Evolutionary conservation across 108 stramenopile species (phyloP), one percentile per base, ranked within the genome.

Genomic region (Parietichytrium sp.): DNA sequence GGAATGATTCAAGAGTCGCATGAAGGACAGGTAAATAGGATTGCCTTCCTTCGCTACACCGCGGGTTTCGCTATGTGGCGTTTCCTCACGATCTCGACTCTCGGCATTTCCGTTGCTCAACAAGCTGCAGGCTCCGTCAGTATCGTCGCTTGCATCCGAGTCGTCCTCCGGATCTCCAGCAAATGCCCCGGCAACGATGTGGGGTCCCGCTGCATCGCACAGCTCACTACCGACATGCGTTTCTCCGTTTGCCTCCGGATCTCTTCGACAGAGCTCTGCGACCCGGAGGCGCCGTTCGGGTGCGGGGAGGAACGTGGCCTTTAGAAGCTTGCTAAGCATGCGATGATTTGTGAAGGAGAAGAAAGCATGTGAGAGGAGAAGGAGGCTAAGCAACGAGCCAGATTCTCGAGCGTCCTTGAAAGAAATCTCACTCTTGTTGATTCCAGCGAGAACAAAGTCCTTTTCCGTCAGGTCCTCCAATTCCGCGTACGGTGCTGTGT

Each of bases 261-360:
- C n/a, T n/a, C n/a, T n/a, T n/a, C n/a, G n/a, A n/a, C n/a, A n/a
- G n/a, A n/a, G n/a, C n/a, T n/a, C n/a, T n/a, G n/a, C n/a, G n/a
- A n/a, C n/a, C n/a, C n/a, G n/a, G n/a, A n/a, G n/a, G n/a, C n/a
- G n/a, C n/a, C n/a, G n/a, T n/a, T n/a, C 54, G 25, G 54, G 54
- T 54, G 42, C 61, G 15, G 61, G 61, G 6, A 72, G n/a, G 42
- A 72, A 72, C 33, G 45, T 72, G 6, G 61, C 61, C 3, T 72
- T 42, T 38, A 42, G 6, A 38, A 72, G 36, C 13, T 42, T 33
- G 25, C 38, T 72, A 42, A 72, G 38, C 61, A 72, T 72, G 10
- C 45, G 36, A 7, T 33, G 8, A 42, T 72, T 72, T 0, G 61
- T 18, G 20, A 72, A 72, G 42, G 45, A 33, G 20, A 72, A 72